Evolutionary conservation across 2,329 filamentous ascomycete genomes (phyloP).

Genomic region (Aspergillus ochraceoroseus): DNA sequence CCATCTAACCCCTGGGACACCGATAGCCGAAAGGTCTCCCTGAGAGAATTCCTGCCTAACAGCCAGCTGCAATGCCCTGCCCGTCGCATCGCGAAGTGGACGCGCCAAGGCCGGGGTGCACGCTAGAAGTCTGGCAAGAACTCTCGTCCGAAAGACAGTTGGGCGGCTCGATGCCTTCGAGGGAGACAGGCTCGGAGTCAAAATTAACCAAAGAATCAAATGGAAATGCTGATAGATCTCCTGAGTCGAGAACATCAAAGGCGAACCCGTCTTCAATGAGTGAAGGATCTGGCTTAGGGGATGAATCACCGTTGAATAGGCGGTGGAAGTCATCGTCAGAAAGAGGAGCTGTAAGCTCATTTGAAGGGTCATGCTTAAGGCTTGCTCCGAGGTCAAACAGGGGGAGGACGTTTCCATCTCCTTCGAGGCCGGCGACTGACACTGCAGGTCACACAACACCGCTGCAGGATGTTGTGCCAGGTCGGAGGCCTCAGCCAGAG

Average conservation of each 20-base stretch:
- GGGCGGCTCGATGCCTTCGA: conserved; percentile 43
- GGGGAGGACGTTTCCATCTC: conserved; percentile 46
- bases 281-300: conserved; percentile 67
- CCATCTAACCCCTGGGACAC: conserved; percentile 30
- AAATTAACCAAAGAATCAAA: conserved; percentile 55
- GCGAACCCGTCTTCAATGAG: conserved; percentile 71
- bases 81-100: conserved; percentile 52
- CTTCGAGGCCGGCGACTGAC: conserved; percentile 71
- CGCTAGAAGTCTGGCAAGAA: conserved; percentile 49
- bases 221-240: conserved; percentile 48
- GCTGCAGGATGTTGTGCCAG: conserved; percentile 99
- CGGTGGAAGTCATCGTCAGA: conserved; percentile 62
- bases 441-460: conserved; percentile 99
- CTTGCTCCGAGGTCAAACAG: conserved; percentile 39
- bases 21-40: conserved; percentile 33
- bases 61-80: conserved; percentile 51
- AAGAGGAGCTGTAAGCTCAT: conserved; percentile 61
- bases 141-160: conserved; percentile 48
- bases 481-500: conserved; percentile 63
- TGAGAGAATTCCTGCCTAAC: conserved; percentile 41
- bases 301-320: conserved; percentile 58
- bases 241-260: conserved; percentile 59
- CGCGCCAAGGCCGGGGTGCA: conserved; percentile 53
- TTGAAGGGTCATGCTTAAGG: conserved; percentile 49
- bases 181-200: conserved; percentile 47